Percentiles rank a stretch among this genome's conserved stretches.
phyloP scores from a whole-genome alignment of 2,329 filamentous ascomycete species.

The Trichoderma sp. region DNA sequence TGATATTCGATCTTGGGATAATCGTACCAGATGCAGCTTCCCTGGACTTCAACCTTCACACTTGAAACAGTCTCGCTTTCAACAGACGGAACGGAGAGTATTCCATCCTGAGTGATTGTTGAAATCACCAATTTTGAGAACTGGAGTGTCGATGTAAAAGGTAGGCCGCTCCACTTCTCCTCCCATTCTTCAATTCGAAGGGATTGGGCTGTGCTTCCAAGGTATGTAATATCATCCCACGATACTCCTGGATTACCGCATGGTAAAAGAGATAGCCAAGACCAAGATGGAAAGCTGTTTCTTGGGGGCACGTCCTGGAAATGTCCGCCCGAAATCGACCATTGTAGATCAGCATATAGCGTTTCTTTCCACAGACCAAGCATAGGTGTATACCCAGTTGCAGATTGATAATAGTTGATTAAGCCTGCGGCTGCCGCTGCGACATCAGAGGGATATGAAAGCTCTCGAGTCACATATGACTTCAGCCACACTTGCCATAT shows the following conservation, averaged over 20 bases:
- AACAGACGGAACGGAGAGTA: neutral
- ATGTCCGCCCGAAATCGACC: neutral
- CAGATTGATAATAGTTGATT: neutral
- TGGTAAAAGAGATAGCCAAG: neutral
- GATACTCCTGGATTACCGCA: neutral
- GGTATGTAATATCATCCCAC: neutral
- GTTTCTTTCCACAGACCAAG: neutral
- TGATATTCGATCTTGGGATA: neutral
- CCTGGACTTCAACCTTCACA: neutral
- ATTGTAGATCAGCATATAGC: neutral
- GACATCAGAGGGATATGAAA: neutral
- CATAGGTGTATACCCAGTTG: neutral
- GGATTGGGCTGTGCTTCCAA: neutral
- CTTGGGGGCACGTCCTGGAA: neutral
- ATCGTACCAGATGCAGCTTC: neutral
- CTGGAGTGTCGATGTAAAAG: neutral
- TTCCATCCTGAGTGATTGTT: neutral
- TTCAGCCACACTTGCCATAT: neutral
- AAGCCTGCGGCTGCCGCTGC: neutral
- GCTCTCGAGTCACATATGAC: neutral
- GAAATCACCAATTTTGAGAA: neutral
- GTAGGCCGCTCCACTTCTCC: neutral
- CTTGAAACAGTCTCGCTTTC: neutral
- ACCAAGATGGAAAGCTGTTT: neutral
- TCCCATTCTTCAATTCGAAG: neutral